These are phyloP conservation scores for Exophiala spinifera DNA, from an alignment of 2,329 filamentous ascomycete species.

Conservation along the genomic window DNA sequence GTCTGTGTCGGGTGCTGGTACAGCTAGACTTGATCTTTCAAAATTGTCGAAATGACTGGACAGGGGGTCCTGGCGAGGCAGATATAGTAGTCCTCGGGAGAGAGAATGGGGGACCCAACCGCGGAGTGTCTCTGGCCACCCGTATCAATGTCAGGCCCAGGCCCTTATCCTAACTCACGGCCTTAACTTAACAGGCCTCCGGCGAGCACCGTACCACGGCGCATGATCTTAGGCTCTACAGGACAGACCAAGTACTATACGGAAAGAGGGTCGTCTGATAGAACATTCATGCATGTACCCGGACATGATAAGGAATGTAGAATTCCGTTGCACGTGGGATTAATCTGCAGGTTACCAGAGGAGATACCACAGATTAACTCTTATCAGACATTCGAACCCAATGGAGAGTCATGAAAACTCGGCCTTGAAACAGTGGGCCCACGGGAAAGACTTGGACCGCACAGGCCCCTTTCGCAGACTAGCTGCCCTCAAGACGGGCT, in stretches of 20 bases:
- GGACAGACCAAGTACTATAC: not conserved
- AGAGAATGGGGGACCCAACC: not conserved
- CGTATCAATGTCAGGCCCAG: not conserved
- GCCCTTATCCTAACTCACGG: not conserved
- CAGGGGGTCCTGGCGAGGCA: not conserved
- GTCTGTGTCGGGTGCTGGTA: not conserved
- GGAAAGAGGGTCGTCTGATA: not conserved
- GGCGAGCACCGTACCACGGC: not conserved
- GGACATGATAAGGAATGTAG: conserved; percentile 1
- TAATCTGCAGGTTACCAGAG: not conserved
- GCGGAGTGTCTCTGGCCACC: not conserved
- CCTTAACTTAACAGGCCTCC: not conserved
- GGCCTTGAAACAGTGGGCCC: not conserved
- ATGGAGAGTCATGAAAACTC: conserved; percentile 1
- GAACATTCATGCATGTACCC: not conserved
- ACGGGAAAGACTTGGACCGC: not conserved
- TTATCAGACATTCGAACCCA: not conserved
- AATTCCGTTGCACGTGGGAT: not conserved
- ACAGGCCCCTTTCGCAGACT: not conserved
- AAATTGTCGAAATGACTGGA: not conserved
- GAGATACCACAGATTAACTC: not conserved
- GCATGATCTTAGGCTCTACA: not conserved
- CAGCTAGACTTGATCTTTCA: not conserved
- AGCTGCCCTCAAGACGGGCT: not conserved
- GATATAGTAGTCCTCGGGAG: not conserved